These are phyloP conservation scores for Cinnamomum chago DNA, from an alignment of 164 flowering plant genomes.

Conservation along the genomic window DNA sequence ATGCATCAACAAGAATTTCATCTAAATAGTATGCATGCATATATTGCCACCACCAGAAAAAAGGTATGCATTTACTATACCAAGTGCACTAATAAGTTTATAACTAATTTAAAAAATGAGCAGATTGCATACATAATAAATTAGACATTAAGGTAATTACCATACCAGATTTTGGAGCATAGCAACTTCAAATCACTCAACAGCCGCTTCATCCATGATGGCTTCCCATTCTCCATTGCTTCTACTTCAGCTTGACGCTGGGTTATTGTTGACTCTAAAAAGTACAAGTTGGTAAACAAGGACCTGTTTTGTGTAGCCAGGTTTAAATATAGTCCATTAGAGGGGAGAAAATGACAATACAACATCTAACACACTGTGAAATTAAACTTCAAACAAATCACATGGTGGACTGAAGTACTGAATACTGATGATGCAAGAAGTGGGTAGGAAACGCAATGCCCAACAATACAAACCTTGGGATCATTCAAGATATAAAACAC, in stretches of 20 bases:
- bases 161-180: slow-evolving; percentile 82
- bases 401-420: neutral
- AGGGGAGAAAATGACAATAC: neutral
- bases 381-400: neutral
- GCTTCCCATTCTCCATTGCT: slow-evolving; percentile 41
- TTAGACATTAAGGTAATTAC: neutral
- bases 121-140: neutral
- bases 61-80: neutral
- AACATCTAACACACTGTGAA: neutral
- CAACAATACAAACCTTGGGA: slow-evolving; percentile 34
- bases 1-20: neutral
- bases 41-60: neutral
- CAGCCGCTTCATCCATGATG: slow-evolving; percentile 87
- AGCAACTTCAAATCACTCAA: slow-evolving; percentile 37
- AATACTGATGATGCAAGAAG: too few species aligned
- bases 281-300: slow-evolving; percentile 65
- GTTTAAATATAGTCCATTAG: slow-evolving; percentile 5
- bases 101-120: too few species aligned
- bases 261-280: slow-evolving; percentile 68
- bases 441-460: neutral
- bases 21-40: neutral
- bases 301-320: slow-evolving; percentile 45
- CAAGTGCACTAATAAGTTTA: too few species aligned
- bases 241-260: slow-evolving; percentile 60
- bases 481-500: slow-evolving; percentile 38